phyloP scores from a whole-genome alignment of 2,329 filamentous ascomycete genomes.

The Ophiostoma himal-ulmi region DNA sequence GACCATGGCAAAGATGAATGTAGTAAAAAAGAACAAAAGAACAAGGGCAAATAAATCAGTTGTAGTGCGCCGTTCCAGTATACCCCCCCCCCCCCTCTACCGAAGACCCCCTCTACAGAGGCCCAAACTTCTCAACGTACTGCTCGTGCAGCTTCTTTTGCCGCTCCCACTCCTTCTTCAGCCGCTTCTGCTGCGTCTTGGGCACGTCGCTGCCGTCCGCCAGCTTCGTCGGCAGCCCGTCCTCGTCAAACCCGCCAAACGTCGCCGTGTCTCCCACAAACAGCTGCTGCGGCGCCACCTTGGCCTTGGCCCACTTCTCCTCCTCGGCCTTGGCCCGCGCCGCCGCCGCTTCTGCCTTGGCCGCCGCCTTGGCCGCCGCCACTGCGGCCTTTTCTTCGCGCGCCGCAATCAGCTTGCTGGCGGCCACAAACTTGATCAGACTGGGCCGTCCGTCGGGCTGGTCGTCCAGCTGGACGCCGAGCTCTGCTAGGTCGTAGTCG shows the following conservation, averaged over 20 bases:
- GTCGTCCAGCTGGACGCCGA: slow-evolving; percentile 67
- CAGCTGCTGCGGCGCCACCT: slow-evolving; percentile 31
- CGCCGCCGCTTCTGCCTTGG: slow-evolving; percentile 38
- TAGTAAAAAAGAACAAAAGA: neutral
- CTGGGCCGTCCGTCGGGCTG: slow-evolving; percentile 48
- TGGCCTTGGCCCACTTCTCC: slow-evolving; percentile 29
- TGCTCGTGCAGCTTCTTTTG: slow-evolving; percentile 63
- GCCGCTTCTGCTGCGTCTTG: slow-evolving; percentile 59
- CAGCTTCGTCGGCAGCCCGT: slow-evolving; percentile 58
- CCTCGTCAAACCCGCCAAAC: slow-evolving; percentile 60
- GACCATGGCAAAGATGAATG: neutral
- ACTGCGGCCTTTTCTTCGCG: slow-evolving; percentile 49
- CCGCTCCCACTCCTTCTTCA: slow-evolving; percentile 64
- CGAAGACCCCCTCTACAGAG: neutral
- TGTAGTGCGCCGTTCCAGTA: neutral
- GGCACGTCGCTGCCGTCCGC: slow-evolving; percentile 58
- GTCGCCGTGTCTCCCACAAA: slow-evolving; percentile 41
- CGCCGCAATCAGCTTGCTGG: slow-evolving; percentile 46
- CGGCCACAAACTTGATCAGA: slow-evolving; percentile 58
- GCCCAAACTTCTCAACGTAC: slow-evolving; percentile 34
- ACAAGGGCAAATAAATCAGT: neutral
- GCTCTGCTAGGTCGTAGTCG: slow-evolving; percentile 58
- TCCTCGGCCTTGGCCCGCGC: slow-evolving; percentile 36
- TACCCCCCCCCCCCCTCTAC: no score
- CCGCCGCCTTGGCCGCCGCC: slow-evolving; percentile 46